Evolutionary conservation across 1,284 basidiomycete species (phyloP).

Genomic region (Puccinia triticina): DNA sequence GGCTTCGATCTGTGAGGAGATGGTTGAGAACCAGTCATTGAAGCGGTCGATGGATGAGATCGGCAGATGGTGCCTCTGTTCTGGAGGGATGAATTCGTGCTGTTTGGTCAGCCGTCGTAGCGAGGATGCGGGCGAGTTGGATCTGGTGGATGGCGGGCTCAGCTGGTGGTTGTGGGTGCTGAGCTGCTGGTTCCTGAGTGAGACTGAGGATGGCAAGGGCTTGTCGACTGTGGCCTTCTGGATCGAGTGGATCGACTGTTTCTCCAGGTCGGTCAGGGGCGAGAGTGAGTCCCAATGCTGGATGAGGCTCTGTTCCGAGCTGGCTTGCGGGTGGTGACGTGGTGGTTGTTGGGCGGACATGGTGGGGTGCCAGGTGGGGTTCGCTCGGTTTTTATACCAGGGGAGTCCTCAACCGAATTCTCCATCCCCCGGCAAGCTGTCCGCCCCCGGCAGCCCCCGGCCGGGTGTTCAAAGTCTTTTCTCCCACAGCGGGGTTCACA

Average conservation of each 20-base stretch:
- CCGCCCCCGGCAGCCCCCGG: too few relatives aligned
- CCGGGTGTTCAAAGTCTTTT: too few relatives aligned
- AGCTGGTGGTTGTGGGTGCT: not conserved
- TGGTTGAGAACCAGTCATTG: constrained; percentile 86
- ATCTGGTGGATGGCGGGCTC: not conserved
- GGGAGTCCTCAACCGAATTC: too few relatives aligned
- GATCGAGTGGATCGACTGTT: constrained; percentile 31
- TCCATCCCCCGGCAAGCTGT: too few relatives aligned
- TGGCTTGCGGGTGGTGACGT: not conserved
- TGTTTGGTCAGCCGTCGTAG: not conserved
- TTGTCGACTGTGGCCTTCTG: constrained; percentile 18
- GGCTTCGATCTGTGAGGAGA: constrained; percentile 83
- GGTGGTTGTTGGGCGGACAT: not conserved
- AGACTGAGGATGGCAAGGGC: constrained; percentile 2
- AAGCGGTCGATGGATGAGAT: constrained; percentile 87
- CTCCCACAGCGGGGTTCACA: too few relatives aligned
- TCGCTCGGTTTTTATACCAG: too few relatives aligned
- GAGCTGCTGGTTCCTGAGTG: not conserved
- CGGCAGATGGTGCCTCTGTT: constrained; percentile 66
- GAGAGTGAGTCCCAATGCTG: constrained; percentile 34
- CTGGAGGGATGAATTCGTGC: constrained; percentile 62
- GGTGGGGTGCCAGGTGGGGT: too few relatives aligned
- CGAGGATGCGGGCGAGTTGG: not conserved
- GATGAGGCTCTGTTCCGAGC: not conserved
- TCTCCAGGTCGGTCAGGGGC: constrained; percentile 26